These are phyloP conservation scores for Dactylellina cionopaga DNA, from an alignment of 2,329 filamentous ascomycete species.

Conservation along the genomic window DNA sequence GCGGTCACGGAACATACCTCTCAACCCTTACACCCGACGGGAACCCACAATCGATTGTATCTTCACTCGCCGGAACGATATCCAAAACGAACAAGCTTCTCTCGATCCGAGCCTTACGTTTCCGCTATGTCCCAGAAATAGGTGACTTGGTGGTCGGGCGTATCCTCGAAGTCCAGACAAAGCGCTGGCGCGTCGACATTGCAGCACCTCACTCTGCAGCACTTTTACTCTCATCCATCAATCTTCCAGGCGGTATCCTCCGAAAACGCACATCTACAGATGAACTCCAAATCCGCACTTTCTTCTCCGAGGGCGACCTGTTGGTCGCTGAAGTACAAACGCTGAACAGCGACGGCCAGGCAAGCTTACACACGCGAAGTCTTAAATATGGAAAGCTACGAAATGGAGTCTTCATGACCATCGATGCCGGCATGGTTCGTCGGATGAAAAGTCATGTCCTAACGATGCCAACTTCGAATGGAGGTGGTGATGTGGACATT, in stretches of 20 bases:
- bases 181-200: constrained; percentile 94
- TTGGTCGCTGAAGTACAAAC: constrained; percentile 94
- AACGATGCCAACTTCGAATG: constrained; percentile 73
- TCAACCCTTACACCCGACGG: constrained; percentile 67
- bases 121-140: constrained; percentile 94
- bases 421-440: constrained; percentile 84
- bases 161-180: constrained; percentile 92
- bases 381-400: constrained; percentile 94
- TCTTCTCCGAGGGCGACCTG: constrained; percentile 94
- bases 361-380: constrained; percentile 86
- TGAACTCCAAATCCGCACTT: constrained; percentile 95
- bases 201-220: constrained; percentile 85
- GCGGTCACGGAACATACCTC: constrained; percentile 89
- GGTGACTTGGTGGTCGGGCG: constrained; percentile 94
- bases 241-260: constrained; percentile 91
- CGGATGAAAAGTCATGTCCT: constrained; percentile 86
- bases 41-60: constrained; percentile 72
- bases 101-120: constrained; percentile 86
- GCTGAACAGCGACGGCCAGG: constrained; percentile 84
- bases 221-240: constrained; percentile 88
- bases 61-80: constrained; percentile 88
- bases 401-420: constrained; percentile 88
- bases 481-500: constrained; percentile 78
- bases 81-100: constrained; percentile 97
- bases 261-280: constrained; percentile 92